phyloP scores from a whole-genome alignment of 495 filamentous ascomycete genomes.

The Tuber microsphaerosporum region DNA sequence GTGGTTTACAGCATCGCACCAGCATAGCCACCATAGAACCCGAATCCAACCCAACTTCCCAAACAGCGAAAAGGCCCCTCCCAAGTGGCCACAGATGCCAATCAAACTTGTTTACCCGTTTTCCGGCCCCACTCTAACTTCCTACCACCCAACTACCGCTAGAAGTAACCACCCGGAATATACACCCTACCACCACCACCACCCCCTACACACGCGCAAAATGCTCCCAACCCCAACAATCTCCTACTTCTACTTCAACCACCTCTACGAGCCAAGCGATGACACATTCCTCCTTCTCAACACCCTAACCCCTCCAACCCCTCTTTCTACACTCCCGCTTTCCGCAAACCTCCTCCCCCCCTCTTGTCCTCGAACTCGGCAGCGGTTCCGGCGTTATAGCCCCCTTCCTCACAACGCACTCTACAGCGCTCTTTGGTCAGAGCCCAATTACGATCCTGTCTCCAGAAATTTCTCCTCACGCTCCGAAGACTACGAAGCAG shows the following conservation, averaged over 20 bases:
- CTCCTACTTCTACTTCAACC: constrained; percentile 73
- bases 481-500: constrained; percentile 59
- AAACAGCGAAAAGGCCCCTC: background rate
- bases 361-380: constrained; percentile 77
- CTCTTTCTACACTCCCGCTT: constrained; percentile 64
- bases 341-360: constrained; percentile 43
- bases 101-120: background rate
- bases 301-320: constrained; percentile 74
- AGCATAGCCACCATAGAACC: too few species aligned
- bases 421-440: constrained; percentile 65
- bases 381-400: constrained; percentile 86
- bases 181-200: background rate
- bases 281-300: constrained; percentile 94
- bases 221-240: constrained; percentile 81
- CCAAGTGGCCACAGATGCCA: background rate
- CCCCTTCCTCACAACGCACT: constrained; percentile 76
- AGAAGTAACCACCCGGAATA: background rate
- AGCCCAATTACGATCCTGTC: constrained; percentile 62
- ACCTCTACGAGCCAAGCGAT: constrained; percentile 87
- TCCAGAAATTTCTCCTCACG: constrained; percentile 73
- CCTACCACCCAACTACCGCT: background rate
- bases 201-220: background rate
- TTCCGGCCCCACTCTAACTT: background rate
- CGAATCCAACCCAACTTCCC: background rate
- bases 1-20: too few species aligned